Evolutionary conservation across 176 grass and related monocot genomes (phyloP).

Genomic region (Pharus latifolius): DNA sequence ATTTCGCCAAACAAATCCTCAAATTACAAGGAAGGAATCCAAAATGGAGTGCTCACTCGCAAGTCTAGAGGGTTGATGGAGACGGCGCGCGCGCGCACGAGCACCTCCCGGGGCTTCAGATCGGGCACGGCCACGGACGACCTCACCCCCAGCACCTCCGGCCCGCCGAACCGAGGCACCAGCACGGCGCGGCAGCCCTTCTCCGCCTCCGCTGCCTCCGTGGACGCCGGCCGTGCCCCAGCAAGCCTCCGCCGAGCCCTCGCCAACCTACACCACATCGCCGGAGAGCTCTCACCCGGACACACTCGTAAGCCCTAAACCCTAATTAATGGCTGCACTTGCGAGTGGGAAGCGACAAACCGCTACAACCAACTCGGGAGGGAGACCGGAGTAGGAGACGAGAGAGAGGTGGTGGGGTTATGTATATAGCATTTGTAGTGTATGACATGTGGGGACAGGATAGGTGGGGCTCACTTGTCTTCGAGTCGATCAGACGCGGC

Average conservation of each 20-base stretch:
- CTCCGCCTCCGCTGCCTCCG: conserved; percentile 21
- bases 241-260: conserved; percentile 18
- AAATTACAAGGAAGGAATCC: background rate
- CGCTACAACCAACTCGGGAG: background rate
- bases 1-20: background rate
- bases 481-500: conserved; percentile 18
- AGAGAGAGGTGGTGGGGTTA: background rate
- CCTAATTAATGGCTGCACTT: background rate
- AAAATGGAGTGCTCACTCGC: conserved; percentile 55
- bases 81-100: conserved; percentile 77
- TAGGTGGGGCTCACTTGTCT: background rate
- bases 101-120: conserved; percentile 79
- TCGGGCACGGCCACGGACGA: conserved; percentile 51
- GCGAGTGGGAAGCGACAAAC: conserved; percentile 1
- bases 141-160: conserved; percentile 81
- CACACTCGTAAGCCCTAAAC: background rate
- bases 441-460: conserved; percentile 19
- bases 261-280: conserved; percentile 49
- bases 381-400: background rate
- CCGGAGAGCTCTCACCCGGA: background rate
- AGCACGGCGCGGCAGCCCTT: conserved; percentile 56
- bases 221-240: conserved; percentile 8
- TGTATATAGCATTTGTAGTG: background rate
- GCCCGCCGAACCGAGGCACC: conserved; percentile 74
- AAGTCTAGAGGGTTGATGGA: conserved; percentile 88